These are phyloP conservation scores for Lecanosticta acicola DNA, from an alignment of 2,329 filamentous ascomycete genomes.

Conservation along the genomic window DNA sequence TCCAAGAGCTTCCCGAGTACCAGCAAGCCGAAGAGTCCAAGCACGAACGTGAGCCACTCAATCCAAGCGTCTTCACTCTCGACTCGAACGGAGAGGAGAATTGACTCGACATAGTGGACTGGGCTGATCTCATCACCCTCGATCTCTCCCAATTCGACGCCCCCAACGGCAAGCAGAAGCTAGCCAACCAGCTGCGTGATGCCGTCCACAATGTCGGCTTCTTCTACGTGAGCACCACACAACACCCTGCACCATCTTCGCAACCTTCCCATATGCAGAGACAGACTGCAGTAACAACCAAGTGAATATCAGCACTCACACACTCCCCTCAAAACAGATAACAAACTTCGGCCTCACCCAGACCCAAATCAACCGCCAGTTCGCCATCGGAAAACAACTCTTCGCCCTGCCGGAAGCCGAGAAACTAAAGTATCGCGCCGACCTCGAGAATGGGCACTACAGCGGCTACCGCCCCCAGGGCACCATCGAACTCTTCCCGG, in stretches of 20 bases:
- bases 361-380: slow-evolving; percentile 56
- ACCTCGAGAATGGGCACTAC: slow-evolving; percentile 30
- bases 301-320: not conserved
- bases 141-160: slow-evolving; percentile 52
- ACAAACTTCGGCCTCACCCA: slow-evolving; percentile 58
- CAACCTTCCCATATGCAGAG: no score
- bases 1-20: slow-evolving; percentile 13
- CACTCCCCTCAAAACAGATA: slow-evolving; percentile 10
- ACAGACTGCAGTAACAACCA: not conserved
- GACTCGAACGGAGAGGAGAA: not conserved
- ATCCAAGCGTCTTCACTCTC: not conserved
- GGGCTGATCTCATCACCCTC: slow-evolving; percentile 54
- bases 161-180: slow-evolving; percentile 50
- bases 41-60: slow-evolving; percentile 11
- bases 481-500: slow-evolving; percentile 18
- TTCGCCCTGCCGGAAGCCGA: slow-evolving; percentile 54
- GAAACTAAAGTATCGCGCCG: slow-evolving; percentile 50
- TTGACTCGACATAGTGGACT: slow-evolving; percentile 28
- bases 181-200: slow-evolving; percentile 52
- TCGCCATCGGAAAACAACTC: slow-evolving; percentile 55
- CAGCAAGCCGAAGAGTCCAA: slow-evolving; percentile 20
- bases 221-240: slow-evolving; percentile 49
- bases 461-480: slow-evolving; percentile 27
- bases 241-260: not conserved
- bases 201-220: slow-evolving; percentile 49